These are phyloP conservation scores for Monilinia vaccinii-corymbosi DNA, from an alignment of 2,329 filamentous ascomycete genomes.

Conservation along the genomic window DNA sequence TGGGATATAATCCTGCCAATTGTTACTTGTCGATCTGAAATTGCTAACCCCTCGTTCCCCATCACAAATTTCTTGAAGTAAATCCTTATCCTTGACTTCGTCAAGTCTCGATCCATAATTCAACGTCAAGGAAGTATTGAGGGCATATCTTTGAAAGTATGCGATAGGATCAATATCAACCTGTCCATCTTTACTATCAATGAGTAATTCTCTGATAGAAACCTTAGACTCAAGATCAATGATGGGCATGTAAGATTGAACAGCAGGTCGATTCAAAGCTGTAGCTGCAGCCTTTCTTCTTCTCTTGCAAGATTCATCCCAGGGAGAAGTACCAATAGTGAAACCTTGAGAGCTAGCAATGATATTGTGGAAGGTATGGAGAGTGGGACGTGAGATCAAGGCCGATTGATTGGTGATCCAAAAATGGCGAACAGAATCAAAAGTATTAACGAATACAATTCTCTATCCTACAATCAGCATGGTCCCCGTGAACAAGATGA, in stretches of 20 bases:
- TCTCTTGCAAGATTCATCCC: constrained; percentile 72
- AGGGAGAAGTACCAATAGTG: constrained; percentile 76
- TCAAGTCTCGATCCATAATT: constrained; percentile 69
- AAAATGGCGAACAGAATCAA: constrained; percentile 62
- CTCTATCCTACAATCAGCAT: constrained; percentile 37
- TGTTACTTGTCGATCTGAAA: constrained; percentile 70
- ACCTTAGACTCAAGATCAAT: constrained; percentile 67
- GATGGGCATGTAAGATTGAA: constrained; percentile 74
- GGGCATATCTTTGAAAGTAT: constrained; percentile 66
- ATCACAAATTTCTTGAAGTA: constrained; percentile 64
- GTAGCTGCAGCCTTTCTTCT: constrained; percentile 72
- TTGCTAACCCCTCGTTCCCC: constrained; percentile 70
- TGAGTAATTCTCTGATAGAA: constrained; percentile 63
- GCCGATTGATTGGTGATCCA: constrained; percentile 75
- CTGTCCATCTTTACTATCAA: constrained; percentile 52
- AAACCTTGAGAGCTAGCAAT: constrained; percentile 70
- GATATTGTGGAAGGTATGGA: constrained; percentile 75
- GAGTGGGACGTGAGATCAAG: constrained; percentile 65
- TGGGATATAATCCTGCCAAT: constrained; percentile 80
- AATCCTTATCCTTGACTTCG: constrained; percentile 55
- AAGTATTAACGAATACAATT: constrained; percentile 71
- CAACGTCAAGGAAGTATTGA: constrained; percentile 68
- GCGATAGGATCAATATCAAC: constrained; percentile 60
- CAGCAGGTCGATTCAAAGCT: constrained; percentile 65
- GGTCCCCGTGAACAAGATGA: constrained; percentile 41